Percentiles rank a stretch among this genome's conserved stretches.
phyloP scores from a whole-genome alignment of 2,329 filamentous ascomycete genomes.

The Talaromyces sp. region DNA sequence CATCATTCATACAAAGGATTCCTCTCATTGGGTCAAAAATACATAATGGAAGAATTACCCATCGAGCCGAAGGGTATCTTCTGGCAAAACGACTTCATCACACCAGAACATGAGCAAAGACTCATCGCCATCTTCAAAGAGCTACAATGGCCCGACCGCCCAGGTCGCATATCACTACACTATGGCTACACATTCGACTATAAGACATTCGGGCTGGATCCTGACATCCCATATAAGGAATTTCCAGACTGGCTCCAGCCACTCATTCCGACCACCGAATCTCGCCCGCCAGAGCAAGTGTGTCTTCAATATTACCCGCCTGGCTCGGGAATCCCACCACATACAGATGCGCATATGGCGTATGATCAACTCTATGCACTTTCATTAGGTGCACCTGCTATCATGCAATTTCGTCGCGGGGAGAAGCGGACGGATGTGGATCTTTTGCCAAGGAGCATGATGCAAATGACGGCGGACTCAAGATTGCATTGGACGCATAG shows the following conservation, averaged over 20 bases:
- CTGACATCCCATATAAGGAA: conserved; percentile 51
- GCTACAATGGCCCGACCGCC: conserved; percentile 52
- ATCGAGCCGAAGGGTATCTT: conserved; percentile 32
- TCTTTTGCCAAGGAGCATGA: conserved; percentile 53
- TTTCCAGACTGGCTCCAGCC: conserved; percentile 58
- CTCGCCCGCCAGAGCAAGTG: conserved; percentile 58
- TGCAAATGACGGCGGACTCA: conserved; percentile 55
- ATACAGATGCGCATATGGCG: conserved; percentile 60
- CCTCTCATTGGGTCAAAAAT: background rate
- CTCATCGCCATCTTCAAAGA: conserved; percentile 52
- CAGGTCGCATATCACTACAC: conserved; percentile 55
- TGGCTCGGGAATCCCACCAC: conserved; percentile 62
- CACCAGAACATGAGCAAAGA: conserved; percentile 47
- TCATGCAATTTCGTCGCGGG: conserved; percentile 36
- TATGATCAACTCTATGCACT: conserved; percentile 44
- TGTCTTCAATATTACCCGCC: conserved; percentile 64
- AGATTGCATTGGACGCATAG: conserved; percentile 60
- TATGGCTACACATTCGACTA: conserved; percentile 63
- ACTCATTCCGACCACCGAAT: conserved; percentile 51
- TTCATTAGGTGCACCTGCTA: conserved; percentile 34
- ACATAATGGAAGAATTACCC: conserved; percentile 27
- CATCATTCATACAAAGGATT: too few relatives aligned
- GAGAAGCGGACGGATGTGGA: conserved; percentile 49
- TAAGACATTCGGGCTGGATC: conserved; percentile 60
- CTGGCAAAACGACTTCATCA: conserved; percentile 54